These are phyloP conservation scores for Trichoderma gamsii DNA, from an alignment of 495 filamentous ascomycete genomes.

Conservation along the genomic window DNA sequence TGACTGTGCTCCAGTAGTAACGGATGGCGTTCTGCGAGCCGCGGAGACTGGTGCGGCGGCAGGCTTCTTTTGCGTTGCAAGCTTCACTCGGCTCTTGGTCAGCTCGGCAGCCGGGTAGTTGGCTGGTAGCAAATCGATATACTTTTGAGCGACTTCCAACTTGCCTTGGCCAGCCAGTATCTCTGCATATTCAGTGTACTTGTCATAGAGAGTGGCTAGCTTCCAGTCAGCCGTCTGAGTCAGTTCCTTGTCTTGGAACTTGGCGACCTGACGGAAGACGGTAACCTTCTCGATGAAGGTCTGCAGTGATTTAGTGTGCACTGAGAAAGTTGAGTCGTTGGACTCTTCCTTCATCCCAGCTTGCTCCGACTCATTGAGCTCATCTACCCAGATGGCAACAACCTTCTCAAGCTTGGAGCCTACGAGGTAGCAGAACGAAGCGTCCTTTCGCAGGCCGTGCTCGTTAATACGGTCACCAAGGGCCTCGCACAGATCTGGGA, in stretches of 20 bases:
- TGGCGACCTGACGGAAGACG: conserved; percentile 89
- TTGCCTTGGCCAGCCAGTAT: conserved; percentile 88
- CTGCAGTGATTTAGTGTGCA: conserved; percentile 84
- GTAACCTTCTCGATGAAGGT: conserved; percentile 97
- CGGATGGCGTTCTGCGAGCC: conserved; percentile 25
- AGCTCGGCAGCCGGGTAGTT: conserved; percentile 85
- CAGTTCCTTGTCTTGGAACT: conserved; percentile 77
- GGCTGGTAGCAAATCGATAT: conserved; percentile 79
- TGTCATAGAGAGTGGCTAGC: conserved; percentile 79
- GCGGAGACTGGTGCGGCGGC: conserved; percentile 23
- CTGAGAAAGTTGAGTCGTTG: conserved; percentile 76
- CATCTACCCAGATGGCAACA: conserved; percentile 83
- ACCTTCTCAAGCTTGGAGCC: conserved; percentile 98
- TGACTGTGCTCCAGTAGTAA: conserved; percentile 21
- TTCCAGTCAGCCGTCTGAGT: conserved; percentile 75
- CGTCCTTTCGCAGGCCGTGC: conserved; percentile 68
- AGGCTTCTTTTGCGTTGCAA: conserved; percentile 68
- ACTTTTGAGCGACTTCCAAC: conserved; percentile 78
- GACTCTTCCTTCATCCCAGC: conserved; percentile 58
- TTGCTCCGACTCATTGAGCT: conserved; percentile 76
- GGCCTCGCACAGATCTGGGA: conserved; percentile 92
- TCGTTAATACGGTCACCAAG: conserved; percentile 89
- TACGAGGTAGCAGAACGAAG: conserved; percentile 90
- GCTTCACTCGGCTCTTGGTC: conserved; percentile 76
- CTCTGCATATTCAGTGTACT: conserved; percentile 95